phyloP scores from a whole-genome alignment of 371 early-diverging fungal genomes.

The Mucor ambiguus region DNA sequence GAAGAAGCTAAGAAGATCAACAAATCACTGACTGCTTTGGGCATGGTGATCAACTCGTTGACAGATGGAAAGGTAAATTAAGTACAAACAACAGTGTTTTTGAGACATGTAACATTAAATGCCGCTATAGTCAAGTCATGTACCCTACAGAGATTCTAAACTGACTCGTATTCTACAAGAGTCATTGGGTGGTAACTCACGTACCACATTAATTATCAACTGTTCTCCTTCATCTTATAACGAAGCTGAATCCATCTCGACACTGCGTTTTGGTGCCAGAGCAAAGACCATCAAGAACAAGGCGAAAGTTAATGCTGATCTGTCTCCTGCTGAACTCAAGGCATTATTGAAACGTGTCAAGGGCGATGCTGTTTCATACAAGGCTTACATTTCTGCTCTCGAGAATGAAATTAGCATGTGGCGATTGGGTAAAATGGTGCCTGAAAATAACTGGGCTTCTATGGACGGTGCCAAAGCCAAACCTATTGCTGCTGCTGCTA shows the following conservation, averaged over 20 bases:
- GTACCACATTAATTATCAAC: constrained; percentile 97
- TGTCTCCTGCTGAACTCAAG: constrained; percentile 93
- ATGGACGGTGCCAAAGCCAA: constrained; percentile 95
- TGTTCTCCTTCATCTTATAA: constrained; percentile 96
- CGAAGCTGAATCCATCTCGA: constrained; percentile 95
- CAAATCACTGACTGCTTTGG: constrained; percentile 91
- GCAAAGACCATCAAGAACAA: constrained; percentile 99
- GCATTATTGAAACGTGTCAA: constrained; percentile 87
- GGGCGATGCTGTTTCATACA: constrained; percentile 74
- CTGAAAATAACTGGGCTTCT: constrained; percentile 73
- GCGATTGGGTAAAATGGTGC: constrained; percentile 82
- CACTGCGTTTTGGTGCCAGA: constrained; percentile 95
- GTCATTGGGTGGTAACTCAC: constrained; percentile 97
- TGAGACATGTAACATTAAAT: not conserved
- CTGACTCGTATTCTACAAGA: constrained; percentile 98
- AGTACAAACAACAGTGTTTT: not conserved
- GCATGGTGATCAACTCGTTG: constrained; percentile 92
- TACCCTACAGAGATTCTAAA: constrained; percentile 99
- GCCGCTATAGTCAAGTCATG: constrained; percentile 76
- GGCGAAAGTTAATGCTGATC: constrained; percentile 96
- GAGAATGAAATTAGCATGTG: constrained; percentile 89
- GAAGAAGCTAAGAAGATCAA: constrained; percentile 99
- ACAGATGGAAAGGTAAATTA: constrained; percentile 82
- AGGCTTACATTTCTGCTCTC: constrained; percentile 79
- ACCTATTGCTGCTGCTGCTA: constrained; percentile 86